These are phyloP conservation scores for Megacollybia platyphylla DNA, from an alignment of 1,284 basidiomycete species.

Conservation along the genomic window DNA sequence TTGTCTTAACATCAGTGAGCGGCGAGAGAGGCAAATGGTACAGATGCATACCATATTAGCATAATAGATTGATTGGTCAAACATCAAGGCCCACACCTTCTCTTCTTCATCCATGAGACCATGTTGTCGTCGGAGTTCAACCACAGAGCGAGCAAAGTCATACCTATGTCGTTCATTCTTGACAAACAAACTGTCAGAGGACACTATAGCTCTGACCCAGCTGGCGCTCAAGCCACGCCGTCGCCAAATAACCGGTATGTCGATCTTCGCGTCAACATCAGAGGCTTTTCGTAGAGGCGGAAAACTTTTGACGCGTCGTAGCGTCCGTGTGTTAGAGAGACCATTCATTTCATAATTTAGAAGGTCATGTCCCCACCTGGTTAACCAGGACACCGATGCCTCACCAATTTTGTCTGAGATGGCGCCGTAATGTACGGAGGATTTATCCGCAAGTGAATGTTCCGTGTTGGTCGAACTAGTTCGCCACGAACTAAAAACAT, in stretches of 20 bases:
- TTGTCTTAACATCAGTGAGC: constrained; percentile 27
- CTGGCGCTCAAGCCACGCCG: constrained; percentile 52
- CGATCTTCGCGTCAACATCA: constrained; percentile 5
- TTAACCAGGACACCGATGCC: constrained; percentile 79
- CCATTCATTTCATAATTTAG: constrained; percentile 47
- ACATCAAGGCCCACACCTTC: constrained; percentile 56
- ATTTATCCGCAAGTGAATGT: constrained; percentile 7
- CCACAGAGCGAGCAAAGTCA: constrained; percentile 60
- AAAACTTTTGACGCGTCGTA: not conserved
- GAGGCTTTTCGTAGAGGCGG: not conserved
- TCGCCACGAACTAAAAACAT: constrained; percentile 11
- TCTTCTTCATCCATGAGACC: constrained; percentile 32
- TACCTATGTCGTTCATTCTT: constrained; percentile 73
- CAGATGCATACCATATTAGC: constrained; percentile 62
- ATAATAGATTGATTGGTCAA: constrained; percentile 77
- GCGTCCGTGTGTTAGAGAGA: not conserved
- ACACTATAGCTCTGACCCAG: constrained; percentile 69
- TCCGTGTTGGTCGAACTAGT: not conserved
- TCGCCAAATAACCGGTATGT: constrained; percentile 48
- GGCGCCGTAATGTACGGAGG: constrained; percentile 61
- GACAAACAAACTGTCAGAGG: constrained; percentile 75
- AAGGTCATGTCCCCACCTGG: constrained; percentile 77
- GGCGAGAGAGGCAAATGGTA: not conserved
- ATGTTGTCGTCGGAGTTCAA: constrained; percentile 46
- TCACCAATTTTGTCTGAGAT: constrained; percentile 87